These are phyloP conservation scores for Durusdinium trenchii DNA, from an alignment of 73 alveolate species.

Conservation along the genomic window DNA sequence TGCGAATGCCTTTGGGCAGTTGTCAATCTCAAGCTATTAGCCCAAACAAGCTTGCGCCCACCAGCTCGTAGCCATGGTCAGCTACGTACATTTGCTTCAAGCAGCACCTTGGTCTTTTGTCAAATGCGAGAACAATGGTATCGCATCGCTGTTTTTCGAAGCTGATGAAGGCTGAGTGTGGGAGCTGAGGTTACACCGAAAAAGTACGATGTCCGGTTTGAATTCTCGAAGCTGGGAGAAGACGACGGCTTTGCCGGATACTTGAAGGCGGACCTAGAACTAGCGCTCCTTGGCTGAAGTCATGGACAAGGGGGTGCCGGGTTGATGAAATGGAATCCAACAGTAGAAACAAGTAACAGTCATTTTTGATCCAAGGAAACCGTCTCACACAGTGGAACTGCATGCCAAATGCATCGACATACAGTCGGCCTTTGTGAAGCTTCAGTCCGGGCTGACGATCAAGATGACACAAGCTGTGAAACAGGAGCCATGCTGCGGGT, in stretches of 20 bases:
- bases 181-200: background rate
- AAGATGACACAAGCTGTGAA: background rate
- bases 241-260: slow-evolving; percentile 17
- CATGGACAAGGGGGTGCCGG: background rate
- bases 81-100: slow-evolving; percentile 14
- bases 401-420: slow-evolving; percentile 42
- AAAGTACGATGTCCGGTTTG: slow-evolving; percentile 36
- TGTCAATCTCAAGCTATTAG: background rate
- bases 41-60: background rate
- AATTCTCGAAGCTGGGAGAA: slow-evolving; percentile 15
- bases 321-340: background rate
- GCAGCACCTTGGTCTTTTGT: background rate
- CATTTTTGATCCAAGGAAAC: background rate
- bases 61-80: slow-evolving; percentile 3
- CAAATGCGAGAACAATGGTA: background rate
- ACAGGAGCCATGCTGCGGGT: slow-evolving; percentile 12
- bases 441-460: background rate
- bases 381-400: background rate
- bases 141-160: background rate
- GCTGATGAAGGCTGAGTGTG: background rate
- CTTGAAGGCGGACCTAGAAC: slow-evolving; percentile 50
- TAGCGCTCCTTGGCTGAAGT: background rate
- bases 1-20: background rate
- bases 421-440: background rate
- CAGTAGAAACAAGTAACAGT: background rate